A percentile compares a stretch with the other conserved stretches of the same genome.
phyloP scores from a whole-genome alignment of 768 basidiomycete genomes.

The Psilocybe sp. region DNA sequence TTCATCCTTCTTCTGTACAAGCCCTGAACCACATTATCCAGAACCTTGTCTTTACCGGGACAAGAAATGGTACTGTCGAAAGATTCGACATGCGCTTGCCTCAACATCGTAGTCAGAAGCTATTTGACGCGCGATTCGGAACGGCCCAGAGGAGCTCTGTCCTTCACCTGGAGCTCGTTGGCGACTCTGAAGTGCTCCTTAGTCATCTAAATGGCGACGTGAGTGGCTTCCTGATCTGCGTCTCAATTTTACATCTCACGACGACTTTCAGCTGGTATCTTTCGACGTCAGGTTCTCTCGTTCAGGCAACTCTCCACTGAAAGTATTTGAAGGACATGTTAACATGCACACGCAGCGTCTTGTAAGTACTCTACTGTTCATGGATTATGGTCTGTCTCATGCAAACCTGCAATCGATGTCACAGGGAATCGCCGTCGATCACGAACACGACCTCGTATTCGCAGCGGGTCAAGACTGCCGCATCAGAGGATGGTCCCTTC shows the following conservation, averaged over 20 bases:
- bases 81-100: conserved; percentile 55
- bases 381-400: not conserved
- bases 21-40: conserved; percentile 16
- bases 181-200: conserved; percentile 51
- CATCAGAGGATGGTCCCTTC: conserved; percentile 69
- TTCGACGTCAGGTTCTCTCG: conserved; percentile 61
- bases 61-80: conserved; percentile 56
- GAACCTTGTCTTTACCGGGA: conserved; percentile 53
- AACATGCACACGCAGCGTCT: conserved; percentile 50
- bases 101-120: conserved; percentile 31
- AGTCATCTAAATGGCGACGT: conserved; percentile 64
- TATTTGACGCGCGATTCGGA: conserved; percentile 37
- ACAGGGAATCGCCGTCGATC: conserved; percentile 64
- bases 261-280: conserved; percentile 43
- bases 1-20: not conserved
- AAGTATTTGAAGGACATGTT: conserved; percentile 52
- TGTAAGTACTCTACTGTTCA: conserved; percentile 34
- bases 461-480: conserved; percentile 65
- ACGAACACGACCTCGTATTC: conserved; percentile 55
- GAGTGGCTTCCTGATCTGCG: conserved; percentile 16
- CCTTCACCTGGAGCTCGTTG: conserved; percentile 47
- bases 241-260: not conserved
- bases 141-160: conserved; percentile 40
- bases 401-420: not conserved
- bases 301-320: conserved; percentile 38